Base-by-base conservation (phyloP, 2,329 filamentous ascomycete genomes). In the Trichocomaceae sp. region DNA sequence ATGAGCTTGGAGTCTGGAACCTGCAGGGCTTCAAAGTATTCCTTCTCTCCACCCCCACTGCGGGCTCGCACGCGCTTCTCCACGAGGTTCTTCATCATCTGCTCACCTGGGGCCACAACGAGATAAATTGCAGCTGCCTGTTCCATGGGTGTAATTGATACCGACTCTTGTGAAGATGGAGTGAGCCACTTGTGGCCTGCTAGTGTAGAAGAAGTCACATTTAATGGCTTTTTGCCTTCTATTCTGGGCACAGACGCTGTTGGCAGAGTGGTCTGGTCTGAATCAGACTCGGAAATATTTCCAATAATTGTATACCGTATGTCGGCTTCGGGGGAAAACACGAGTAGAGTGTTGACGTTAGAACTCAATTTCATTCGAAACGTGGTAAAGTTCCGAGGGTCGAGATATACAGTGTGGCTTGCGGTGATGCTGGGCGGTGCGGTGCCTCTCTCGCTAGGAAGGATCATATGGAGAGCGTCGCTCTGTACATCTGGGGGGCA, bases 341-440 rank as follows among this genome's bases (percentile, higher is more conserved):
- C 54, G n/a, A 68, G 58, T 7, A 64, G 47, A 7, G 64, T 68
- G 52, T 68, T 68, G 20, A 61, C 60, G 10, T 56, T 44, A 2
- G 60, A 57, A 47, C 62, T 67, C 45, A 68, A 57, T 37, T 64
- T 66, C 65, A 68, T 66, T 19, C 65, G 63, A 55, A 68, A 65
- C 4, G 65, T 68, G n/a, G 65, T 62, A 54, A 68, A 66, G 55
- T 67, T 68, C 42, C 65, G 62, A 3, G 63, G 63, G 44, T 68
- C 65, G 7, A 68, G 63, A 47, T 63, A 66, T 54, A 66, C 64
- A 4, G 64, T 66, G 55, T 64, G 63, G 46, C 59, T 64, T 22
- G 63, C 57, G 22, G 59, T 62, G 9, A 68, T 58, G 37, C 58
- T 60, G 4, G 57, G 54, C 9, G 63, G 47, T 17, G 54, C 45